phyloP scores from a whole-genome alignment of 2,329 filamentous ascomycete genomes.

The Aureobasidium pullulans region DNA sequence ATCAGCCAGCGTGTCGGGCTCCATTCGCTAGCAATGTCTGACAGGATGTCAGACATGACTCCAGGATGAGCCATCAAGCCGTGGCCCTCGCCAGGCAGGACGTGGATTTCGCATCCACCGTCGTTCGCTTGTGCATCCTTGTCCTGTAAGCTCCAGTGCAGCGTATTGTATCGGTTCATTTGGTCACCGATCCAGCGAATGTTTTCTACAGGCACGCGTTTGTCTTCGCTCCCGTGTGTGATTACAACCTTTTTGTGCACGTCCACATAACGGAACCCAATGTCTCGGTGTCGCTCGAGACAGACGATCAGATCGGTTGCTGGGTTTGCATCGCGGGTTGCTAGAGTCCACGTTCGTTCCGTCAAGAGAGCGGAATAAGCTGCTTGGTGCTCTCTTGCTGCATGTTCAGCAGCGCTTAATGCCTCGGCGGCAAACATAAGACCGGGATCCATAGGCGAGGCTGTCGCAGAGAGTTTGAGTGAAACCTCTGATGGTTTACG shows the following conservation, averaged over 20 bases:
- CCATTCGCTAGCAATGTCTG: constrained; percentile 92
- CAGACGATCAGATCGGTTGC: constrained; percentile 90
- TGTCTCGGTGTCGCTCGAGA: constrained; percentile 79
- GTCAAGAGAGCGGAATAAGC: constrained; percentile 81
- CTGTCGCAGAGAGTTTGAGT: constrained; percentile 26
- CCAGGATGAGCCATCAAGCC: constrained; percentile 89
- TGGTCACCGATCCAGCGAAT: constrained; percentile 89
- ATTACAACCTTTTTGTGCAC: constrained; percentile 88
- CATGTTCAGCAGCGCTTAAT: constrained; percentile 48
- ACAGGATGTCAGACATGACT: constrained; percentile 91
- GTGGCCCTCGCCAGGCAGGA: constrained; percentile 87
- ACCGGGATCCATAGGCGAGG: constrained; percentile 30
- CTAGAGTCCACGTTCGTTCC: constrained; percentile 87
- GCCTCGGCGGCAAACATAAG: constrained; percentile 34
- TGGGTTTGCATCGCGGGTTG: constrained; percentile 85
- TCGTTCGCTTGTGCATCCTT: constrained; percentile 14
- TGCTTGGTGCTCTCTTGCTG: constrained; percentile 63
- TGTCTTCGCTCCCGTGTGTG: constrained; percentile 86
- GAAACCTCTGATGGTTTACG: constrained; percentile 21
- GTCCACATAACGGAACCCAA: constrained; percentile 95
- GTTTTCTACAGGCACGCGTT: constrained; percentile 88
- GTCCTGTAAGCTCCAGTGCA: constrained; percentile 3
- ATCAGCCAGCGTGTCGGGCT: constrained; percentile 10
- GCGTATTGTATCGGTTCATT: constrained; percentile 51
- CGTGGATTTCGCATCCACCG: constrained; percentile 67